Evolutionary conservation across 2,329 filamentous ascomycete genomes (phyloP).

Genomic region (Clarireedia paspali): DNA sequence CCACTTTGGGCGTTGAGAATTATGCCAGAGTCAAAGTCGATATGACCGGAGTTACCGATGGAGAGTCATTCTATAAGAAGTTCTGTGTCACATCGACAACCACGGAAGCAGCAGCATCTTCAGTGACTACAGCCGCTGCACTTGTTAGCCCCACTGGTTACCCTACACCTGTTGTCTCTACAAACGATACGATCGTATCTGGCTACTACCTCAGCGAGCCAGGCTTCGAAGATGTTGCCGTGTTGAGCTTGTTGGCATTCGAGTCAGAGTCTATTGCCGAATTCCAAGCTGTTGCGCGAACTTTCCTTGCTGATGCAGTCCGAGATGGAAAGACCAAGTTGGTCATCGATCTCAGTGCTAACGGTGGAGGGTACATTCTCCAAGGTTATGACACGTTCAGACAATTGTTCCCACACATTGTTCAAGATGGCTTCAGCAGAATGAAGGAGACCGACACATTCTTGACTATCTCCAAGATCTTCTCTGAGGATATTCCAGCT

Average conservation of each 20-base stretch:
- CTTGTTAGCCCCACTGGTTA: conserved; percentile 21
- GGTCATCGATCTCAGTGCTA: conserved; percentile 55
- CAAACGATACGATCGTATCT: conserved; percentile 20
- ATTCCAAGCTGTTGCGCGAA: conserved; percentile 24
- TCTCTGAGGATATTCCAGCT: conserved; percentile 15
- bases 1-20: conserved; percentile 28
- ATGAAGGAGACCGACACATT: conserved; percentile 22
- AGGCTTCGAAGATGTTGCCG: conserved; percentile 27
- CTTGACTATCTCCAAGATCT: conserved; percentile 18
- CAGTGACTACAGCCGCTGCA: conserved; percentile 3
- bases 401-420: conserved; percentile 30
- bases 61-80: conserved; percentile 22
- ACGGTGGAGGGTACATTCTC: conserved; percentile 47
- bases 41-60: conserved; percentile 27
- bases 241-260: conserved; percentile 24
- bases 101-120: background rate
- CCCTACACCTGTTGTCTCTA: conserved; percentile 20
- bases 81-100: conserved; percentile 16
- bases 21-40: conserved; percentile 30
- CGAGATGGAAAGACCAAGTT: conserved; percentile 47
- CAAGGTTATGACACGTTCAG: conserved; percentile 43
- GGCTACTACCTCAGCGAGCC: conserved; percentile 26
- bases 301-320: conserved; percentile 40
- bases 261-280: conserved; percentile 19
- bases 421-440: conserved; percentile 22